Percentiles rank a stretch among this genome's conserved stretches.
These are phyloP conservation scores for Myriosclerotinia curreyana DNA, from an alignment of 2,329 filamentous ascomycete genomes.

Conservation along the genomic window DNA sequence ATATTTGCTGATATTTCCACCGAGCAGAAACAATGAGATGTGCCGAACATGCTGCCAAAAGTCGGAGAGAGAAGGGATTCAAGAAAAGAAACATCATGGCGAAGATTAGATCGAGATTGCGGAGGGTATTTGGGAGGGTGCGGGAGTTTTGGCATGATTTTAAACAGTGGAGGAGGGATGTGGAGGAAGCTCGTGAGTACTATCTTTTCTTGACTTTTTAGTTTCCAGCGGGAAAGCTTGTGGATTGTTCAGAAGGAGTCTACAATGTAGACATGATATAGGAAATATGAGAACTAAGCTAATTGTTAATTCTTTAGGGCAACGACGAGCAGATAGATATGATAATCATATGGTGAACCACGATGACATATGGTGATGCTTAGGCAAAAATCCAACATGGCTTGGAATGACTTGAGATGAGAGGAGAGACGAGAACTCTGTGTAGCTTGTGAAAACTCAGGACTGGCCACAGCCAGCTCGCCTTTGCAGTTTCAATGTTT, in stretches of 20 bases:
- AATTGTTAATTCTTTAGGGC: not conserved
- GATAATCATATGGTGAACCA: conserved; percentile 11
- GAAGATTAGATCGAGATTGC: not conserved
- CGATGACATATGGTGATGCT: conserved; percentile 9
- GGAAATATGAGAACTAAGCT: not conserved
- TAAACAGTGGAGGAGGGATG: not conserved
- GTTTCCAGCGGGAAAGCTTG: not conserved
- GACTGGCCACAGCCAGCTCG: not conserved
- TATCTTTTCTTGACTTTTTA: not conserved
- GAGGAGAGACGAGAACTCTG: not conserved
- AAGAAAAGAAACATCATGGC: not conserved
- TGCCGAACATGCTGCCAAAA: not conserved
- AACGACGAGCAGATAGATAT: conserved; percentile 13
- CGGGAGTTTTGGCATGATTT: conserved; percentile 1
- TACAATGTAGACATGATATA: not conserved
- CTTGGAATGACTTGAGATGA: not conserved
- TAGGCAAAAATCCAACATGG: too few relatives aligned
- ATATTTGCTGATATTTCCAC: not conserved
- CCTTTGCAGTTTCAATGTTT: accelerated
- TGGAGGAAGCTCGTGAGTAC: not conserved
- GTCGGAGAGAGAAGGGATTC: not conserved
- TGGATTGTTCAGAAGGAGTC: not conserved
- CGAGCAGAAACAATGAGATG: not conserved
- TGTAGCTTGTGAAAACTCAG: accelerated
- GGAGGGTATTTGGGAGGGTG: not conserved